These are phyloP conservation scores for Kwoniella pini DNA, from an alignment of 768 basidiomycete species.

Conservation along the genomic window DNA sequence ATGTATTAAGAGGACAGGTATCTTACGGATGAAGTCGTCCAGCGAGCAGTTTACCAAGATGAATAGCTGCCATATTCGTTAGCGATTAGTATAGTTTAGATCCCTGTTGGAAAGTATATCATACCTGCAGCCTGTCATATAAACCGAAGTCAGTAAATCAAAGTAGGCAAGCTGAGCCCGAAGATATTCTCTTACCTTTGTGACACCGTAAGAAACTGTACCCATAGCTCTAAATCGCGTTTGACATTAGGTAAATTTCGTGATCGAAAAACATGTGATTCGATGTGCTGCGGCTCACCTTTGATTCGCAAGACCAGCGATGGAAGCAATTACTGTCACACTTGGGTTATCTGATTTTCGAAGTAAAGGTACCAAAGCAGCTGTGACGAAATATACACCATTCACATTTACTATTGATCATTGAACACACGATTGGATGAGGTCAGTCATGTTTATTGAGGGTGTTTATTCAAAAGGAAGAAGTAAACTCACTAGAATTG, in stretches of 20 bases:
- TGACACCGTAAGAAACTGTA: slow-evolving; percentile 36
- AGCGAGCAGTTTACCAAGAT: slow-evolving; percentile 39
- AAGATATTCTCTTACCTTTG: slow-evolving; percentile 28
- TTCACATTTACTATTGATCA: slow-evolving; percentile 34
- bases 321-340: slow-evolving; percentile 45
- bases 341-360: slow-evolving; percentile 31
- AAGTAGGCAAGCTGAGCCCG: neutral
- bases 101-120: too few species aligned
- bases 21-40: slow-evolving; percentile 44
- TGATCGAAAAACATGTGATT: neutral
- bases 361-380: slow-evolving; percentile 38
- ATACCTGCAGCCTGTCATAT: slow-evolving; percentile 29
- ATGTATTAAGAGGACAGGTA: neutral
- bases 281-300: slow-evolving; percentile 12
- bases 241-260: neutral
- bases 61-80: too few species aligned
- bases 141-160: neutral
- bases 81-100: too few species aligned
- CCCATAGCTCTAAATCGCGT: slow-evolving; percentile 25
- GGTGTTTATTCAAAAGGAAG: too few species aligned
- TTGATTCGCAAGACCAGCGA: slow-evolving; percentile 43
- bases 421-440: neutral
- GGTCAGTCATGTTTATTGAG: too few species aligned
- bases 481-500: slow-evolving; percentile 31
- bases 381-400: slow-evolving; percentile 45